phyloP scores from a whole-genome alignment of 495 filamentous ascomycete species.

The Massariosphaeria phaeospora region DNA sequence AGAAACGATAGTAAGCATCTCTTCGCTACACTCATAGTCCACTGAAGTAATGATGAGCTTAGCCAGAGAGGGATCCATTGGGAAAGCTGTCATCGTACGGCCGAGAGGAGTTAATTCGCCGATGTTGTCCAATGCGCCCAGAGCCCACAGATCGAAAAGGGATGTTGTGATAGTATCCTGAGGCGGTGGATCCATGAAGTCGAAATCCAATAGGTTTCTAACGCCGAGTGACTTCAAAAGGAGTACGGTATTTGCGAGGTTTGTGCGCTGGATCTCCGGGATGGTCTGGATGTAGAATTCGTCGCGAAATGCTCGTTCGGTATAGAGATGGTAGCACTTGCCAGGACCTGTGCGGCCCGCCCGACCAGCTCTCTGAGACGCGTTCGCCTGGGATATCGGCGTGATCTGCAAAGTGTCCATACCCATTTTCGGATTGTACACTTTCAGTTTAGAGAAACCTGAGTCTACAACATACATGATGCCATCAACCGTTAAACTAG shows the following conservation, averaged over 20 bases:
- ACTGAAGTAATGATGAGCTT: conserved; percentile 89
- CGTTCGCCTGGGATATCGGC: conserved; percentile 95
- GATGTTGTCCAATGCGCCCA: conserved; percentile 89
- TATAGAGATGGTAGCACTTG: conserved; percentile 91
- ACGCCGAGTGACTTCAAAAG: conserved; percentile 93
- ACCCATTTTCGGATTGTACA: conserved; percentile 97
- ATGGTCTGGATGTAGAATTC: conserved; percentile 98
- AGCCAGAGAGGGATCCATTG: conserved; percentile 90
- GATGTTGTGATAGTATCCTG: conserved; percentile 98
- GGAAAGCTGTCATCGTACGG: conserved; percentile 91
- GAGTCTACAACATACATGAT: conserved; percentile 99
- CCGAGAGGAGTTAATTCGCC: conserved; percentile 87
- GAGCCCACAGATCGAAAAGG: conserved; percentile 95
- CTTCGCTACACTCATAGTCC: conserved; percentile 88
- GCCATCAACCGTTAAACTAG: conserved; percentile 94
- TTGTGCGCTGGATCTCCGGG: conserved; percentile 96
- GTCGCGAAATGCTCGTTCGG: conserved; percentile 90
- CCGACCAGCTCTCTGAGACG: conserved; percentile 85
- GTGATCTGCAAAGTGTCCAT: conserved; percentile 99
- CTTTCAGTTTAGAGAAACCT: conserved; percentile 95
- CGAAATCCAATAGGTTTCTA: conserved; percentile 91
- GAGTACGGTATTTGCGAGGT: conserved; percentile 89
- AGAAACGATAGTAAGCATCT: conserved; percentile 96
- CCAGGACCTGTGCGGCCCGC: conserved; percentile 94
- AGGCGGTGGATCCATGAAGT: conserved; percentile 98